Percentiles rank a stretch among this genome's conserved stretches.
Evolutionary conservation across 2,329 filamentous ascomycete species (phyloP).

Genomic region (Fusarium drepaniforme): DNA sequence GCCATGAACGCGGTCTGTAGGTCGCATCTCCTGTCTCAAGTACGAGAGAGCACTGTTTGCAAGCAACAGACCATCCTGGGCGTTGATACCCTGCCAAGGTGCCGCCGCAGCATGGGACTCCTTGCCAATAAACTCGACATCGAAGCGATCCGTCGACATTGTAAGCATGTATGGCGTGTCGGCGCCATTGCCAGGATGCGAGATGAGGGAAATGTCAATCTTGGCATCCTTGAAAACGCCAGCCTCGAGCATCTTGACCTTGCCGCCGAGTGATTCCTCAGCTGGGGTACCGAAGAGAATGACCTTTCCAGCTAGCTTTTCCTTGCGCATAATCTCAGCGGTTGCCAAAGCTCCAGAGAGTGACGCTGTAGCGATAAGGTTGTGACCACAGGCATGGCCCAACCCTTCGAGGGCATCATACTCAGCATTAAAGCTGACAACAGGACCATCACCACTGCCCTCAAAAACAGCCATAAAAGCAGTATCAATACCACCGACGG

Average conservation of each 20-base stretch:
- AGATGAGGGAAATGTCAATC: conserved; percentile 41
- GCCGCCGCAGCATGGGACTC: conserved; percentile 33
- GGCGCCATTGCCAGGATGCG: conserved; percentile 21
- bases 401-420: conserved; percentile 42
- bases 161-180: conserved; percentile 34
- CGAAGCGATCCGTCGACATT: conserved; percentile 32
- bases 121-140: conserved; percentile 27
- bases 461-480: conserved; percentile 58
- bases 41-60: conserved; percentile 34
- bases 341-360: conserved; percentile 29
- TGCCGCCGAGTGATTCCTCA: conserved; percentile 36
- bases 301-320: conserved; percentile 34
- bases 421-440: conserved; percentile 58
- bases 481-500: conserved; percentile 56
- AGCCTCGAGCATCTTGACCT: conserved; percentile 37
- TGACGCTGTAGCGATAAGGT: conserved; percentile 37
- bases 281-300: conserved; percentile 38
- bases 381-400: conserved; percentile 39
- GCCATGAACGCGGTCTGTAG: conserved; percentile 34
- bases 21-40: conserved; percentile 36
- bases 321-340: conserved; percentile 30
- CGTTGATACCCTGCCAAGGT: conserved; percentile 38
- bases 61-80: conserved; percentile 36
- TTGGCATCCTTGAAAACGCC: conserved; percentile 33
- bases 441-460: conserved; percentile 51